Conservation (phyloP, 1,284 basidiomycete species). For the Puccinia horiana region DNA sequence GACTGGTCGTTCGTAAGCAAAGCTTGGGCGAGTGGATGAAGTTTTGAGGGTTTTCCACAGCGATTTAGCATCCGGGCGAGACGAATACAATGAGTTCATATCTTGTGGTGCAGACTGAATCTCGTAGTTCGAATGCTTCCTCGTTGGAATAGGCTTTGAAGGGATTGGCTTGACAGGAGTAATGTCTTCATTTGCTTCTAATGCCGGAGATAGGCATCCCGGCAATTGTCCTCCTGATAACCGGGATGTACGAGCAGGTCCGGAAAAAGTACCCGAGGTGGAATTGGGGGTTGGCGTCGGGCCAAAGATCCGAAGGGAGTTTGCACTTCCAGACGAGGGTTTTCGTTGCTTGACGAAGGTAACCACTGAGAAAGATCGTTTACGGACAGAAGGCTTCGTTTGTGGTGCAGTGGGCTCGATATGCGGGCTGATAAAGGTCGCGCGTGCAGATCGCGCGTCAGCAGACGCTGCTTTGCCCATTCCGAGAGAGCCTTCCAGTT, state of each 20-base stretch:
- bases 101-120: not conserved
- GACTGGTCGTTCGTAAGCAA: not conserved
- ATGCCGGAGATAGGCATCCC: not conserved
- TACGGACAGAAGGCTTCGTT: not conserved
- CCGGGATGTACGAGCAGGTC: not conserved
- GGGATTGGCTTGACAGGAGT: not conserved
- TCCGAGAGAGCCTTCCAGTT: not conserved
- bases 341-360: constrained; percentile 3
- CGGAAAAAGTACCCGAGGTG: constrained; percentile 10
- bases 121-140: too few relatives aligned
- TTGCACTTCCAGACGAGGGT: not conserved
- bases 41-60: constrained; percentile 30
- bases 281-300: not conserved
- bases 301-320: not conserved
- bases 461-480: not conserved
- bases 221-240: not conserved
- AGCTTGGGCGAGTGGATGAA: not conserved
- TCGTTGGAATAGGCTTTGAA: not conserved
- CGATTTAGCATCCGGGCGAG: constrained; percentile 13
- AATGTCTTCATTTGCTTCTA: not conserved
- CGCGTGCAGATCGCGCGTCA: not conserved
- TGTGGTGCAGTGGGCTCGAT: not conserved
- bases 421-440: not conserved
- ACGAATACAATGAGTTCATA: too few relatives aligned
- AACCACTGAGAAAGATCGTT: constrained; percentile 30